Conservation (phyloP, 345 rosid genomes). For the Rhizophora apiculata region DNA sequence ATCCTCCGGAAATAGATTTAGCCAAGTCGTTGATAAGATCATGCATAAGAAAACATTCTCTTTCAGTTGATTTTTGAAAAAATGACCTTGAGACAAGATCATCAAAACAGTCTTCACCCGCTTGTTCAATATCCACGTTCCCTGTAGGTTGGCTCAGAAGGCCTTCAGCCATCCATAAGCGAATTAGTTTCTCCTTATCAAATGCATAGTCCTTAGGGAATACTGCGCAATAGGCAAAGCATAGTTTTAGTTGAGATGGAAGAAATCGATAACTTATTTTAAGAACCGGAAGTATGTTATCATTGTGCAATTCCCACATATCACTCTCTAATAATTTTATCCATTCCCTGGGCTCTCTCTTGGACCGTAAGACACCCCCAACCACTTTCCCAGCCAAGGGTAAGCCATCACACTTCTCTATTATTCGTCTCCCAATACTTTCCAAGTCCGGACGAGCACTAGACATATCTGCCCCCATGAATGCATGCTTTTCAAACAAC, state of each 20-base stretch:
- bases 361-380: background rate
- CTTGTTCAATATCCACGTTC: conserved; percentile 11
- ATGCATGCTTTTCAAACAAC: background rate
- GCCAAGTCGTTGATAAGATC: conserved; percentile 18
- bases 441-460: background rate
- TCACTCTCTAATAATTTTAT: background rate
- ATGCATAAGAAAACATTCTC: conserved; percentile 1
- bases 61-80: background rate
- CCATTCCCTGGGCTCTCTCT: background rate
- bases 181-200: background rate
- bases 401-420: background rate
- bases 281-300: background rate
- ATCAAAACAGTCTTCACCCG: conserved; percentile 10
- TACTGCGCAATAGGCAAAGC: background rate
- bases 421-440: background rate
- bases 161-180: conserved; percentile 21
- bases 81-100: conserved; percentile 20
- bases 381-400: conserved; percentile 1
- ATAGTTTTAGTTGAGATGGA: background rate
- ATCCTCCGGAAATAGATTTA: conserved; percentile 14
- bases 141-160: conserved; percentile 1
- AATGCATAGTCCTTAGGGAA: background rate
- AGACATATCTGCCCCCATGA: background rate
- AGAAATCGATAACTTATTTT: conserved; percentile 2
- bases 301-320: background rate